Evolutionary conservation across 164 flowering plant genomes (phyloP), one percentile per base, ranked within the genome.

Genomic region (Chimonanthus praecox): DNA sequence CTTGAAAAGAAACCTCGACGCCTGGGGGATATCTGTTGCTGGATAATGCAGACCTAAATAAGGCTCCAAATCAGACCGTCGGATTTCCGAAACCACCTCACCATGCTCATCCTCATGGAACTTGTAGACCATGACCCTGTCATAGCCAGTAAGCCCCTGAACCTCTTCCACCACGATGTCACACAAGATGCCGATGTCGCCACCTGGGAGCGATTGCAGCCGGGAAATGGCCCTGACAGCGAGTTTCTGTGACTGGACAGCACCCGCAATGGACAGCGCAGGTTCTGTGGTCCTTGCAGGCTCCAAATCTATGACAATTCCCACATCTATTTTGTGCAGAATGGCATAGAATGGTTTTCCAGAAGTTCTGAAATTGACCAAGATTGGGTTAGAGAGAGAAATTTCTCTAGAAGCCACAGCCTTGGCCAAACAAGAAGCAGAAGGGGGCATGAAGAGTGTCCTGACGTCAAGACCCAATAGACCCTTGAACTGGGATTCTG

Each of bases 51-150:
- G 76, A 3, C 94, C 94, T 64, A 89, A 61, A 65, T 86, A 91
- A 1, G 94, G 90, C 71, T 89, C 94, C 54, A 91, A 82, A 78
- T 87, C 91, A 7, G 90, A 81, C 78, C 86, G 82, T 72, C 87
- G 85, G 54, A 84, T 80, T 77, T 91, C 94, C 0, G 97, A 82
- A 20, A 88, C 80, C 15, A 91, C 88, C 75, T 91, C 94, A 47
- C 94, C 97, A 73, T 91, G 94, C 66, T 88, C 90, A 80, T 91
- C 97, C 15, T 91, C 97, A 74, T 89, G 94, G 67, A 91, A 89
- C 82, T 85, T 88, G 67, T 91, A 91, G 10, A 88, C 85, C 97
- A 91, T 91, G 3, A 91, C 92, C 71, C 97, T 77, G 61, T 88
- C 92, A 76, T 89, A 89, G 7, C 92, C 94, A 15, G 92, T 89